phyloP scores from a whole-genome alignment of 176 grass and related monocot genomes.

The Oryza longistaminata region DNA sequence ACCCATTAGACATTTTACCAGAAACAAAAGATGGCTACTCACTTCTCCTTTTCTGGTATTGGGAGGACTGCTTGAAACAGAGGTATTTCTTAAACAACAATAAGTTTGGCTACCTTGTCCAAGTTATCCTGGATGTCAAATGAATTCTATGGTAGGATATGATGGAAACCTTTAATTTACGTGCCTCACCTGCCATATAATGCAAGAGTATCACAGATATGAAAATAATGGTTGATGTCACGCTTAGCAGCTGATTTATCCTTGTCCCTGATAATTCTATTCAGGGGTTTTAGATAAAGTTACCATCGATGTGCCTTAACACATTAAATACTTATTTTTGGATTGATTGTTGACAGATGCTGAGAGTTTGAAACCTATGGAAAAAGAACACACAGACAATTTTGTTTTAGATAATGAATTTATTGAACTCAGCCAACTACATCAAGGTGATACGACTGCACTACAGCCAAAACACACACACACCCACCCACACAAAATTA shows the following conservation, averaged over 20 bases:
- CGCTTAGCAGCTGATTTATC: background rate
- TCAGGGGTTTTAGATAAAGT: constrained; percentile 17
- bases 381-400: background rate
- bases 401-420: too few relatives aligned
- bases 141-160: background rate
- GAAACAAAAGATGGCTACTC: constrained; percentile 99
- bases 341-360: constrained; percentile 4
- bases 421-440: too few relatives aligned
- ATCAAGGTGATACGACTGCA: too few relatives aligned
- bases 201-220: background rate
- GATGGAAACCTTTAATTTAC: constrained; percentile 21
- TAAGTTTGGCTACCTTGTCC: background rate
- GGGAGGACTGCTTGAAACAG: constrained; percentile 93
- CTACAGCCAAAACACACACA: too few relatives aligned
- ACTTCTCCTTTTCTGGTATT: constrained; percentile 95
- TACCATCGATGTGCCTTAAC: constrained; percentile 17
- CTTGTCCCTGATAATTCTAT: background rate
- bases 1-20: constrained; percentile 67
- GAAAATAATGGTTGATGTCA: background rate
- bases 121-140: background rate
- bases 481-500: too few relatives aligned
- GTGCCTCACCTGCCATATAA: background rate
- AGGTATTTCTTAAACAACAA: constrained; percentile 54
- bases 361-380: constrained; percentile 6
- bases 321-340: background rate